Evolutionary conservation across 1,284 basidiomycete genomes (phyloP).

Genomic region (Leccinum angustisporum): DNA sequence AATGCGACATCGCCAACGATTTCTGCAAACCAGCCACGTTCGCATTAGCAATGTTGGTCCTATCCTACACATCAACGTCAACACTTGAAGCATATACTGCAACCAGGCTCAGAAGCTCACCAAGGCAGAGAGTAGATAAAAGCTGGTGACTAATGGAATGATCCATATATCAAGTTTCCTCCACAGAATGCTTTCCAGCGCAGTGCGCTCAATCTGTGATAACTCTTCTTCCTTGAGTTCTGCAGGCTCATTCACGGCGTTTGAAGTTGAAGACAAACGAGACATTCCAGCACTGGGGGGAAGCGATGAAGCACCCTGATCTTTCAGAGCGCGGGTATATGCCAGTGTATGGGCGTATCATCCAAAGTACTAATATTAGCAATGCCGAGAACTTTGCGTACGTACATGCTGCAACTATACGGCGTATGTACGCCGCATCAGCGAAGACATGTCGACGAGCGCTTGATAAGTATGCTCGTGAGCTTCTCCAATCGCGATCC

Average conservation of each 20-base stretch:
- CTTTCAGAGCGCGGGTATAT: neutral
- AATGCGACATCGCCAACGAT: constrained; percentile 49
- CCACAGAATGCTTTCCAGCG: constrained; percentile 41
- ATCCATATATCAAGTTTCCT: constrained; percentile 48
- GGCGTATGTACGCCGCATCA: neutral
- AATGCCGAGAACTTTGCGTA: neutral
- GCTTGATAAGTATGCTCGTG: too few species aligned
- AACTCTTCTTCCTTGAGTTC: constrained; percentile 12
- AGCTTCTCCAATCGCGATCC: too few species aligned
- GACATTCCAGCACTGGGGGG: neutral
- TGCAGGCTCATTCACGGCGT: neutral
- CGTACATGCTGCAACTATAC: neutral
- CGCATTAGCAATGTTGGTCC: constrained; percentile 59
- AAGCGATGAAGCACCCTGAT: neutral
- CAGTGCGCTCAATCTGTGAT: constrained; percentile 3
- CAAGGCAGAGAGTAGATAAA: constrained; percentile 49
- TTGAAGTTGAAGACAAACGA: neutral
- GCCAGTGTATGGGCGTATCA: neutral
- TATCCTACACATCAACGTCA: constrained; percentile 18
- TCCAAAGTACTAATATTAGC: neutral
- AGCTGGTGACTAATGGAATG: constrained; percentile 50
- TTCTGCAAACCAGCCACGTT: constrained; percentile 57
- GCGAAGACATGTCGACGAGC: too few species aligned
- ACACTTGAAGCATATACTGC: neutral
- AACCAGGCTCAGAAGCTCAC: constrained; percentile 34